Base-by-base conservation (phyloP, 768 basidiomycete species). In the Boletus vermiculosoides region DNA sequence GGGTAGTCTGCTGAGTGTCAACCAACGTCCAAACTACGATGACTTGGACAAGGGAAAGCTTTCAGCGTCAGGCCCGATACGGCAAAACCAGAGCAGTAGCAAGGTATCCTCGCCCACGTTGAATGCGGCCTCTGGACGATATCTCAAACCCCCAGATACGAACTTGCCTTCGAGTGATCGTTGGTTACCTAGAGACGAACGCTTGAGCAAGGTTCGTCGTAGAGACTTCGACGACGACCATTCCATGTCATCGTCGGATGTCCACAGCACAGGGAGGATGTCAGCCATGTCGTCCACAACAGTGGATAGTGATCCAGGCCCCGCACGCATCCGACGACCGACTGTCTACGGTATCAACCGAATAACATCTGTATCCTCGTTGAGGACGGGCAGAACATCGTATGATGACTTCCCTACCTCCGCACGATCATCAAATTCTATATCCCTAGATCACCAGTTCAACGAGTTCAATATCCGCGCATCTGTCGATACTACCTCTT, bases 161-260 rank as follows among this genome's bases (percentile, higher is more conserved):
- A 68, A 70, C 11, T 60, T 68, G 49, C 73, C 67, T 33, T 60
- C 67, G 25, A 73, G 70, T 56, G 82, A 79, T 58, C 81, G 80
- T 77, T 81, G 84, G 71, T 25, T 60, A 48, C 64, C 70, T 16
- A 76, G 78, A 45, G 80, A 81, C 48, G 87, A 89, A 67, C 81
- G 87, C 25, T 71, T 87, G 67, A 74, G 81, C 53, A 94, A 94
- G 77, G 88, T 84, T 59, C 83, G 92, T 60, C 82, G 89, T 68
- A 77, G 90, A 68, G 90, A 93, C 64, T 88, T 82, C 62, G 93
- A 95, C 73, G 93, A 94, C 67, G 92, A 93, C 65, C 91, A 90
- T 67, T 94, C 93, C 31, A 89, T 92, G 83, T 92, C 91, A 52
- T 92, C 89, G 30, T 92, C 90, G 46, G 93, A 94, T 63, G 78